Evolutionary conservation across 495 filamentous ascomycete species (phyloP).

Genomic region (Penicillium bovifimosum): DNA sequence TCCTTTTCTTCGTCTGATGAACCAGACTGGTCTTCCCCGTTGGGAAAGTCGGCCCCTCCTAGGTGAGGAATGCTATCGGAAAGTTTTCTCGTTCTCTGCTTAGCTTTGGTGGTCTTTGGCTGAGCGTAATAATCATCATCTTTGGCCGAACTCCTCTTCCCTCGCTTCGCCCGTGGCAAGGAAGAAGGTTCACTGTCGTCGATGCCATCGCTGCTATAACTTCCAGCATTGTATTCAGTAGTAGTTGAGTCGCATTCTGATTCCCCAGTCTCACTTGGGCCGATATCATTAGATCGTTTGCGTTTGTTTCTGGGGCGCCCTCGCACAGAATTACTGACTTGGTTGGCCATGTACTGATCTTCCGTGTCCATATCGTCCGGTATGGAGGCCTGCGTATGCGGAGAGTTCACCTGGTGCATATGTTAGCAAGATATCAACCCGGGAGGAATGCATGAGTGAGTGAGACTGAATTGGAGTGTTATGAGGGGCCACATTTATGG

Average conservation of each 20-base stretch:
- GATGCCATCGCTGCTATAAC: conserved; percentile 1
- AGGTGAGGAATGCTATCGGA: neutral
- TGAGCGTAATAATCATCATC: neutral
- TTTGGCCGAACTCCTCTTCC: neutral
- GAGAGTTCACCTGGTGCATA: neutral
- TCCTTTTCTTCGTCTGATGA: conserved; percentile 12
- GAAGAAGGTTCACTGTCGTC: neutral
- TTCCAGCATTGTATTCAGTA: neutral
- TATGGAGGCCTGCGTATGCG: neutral
- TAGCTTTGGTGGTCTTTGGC: neutral
- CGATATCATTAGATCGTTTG: neutral
- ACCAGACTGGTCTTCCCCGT: conserved; percentile 6
- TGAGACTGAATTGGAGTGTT: neutral
- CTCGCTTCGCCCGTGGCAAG: neutral
- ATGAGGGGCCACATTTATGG: neutral
- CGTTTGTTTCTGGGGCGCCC: neutral
- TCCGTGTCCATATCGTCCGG: neutral
- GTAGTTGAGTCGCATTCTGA: neutral
- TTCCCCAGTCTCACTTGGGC: neutral
- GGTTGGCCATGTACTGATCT: neutral
- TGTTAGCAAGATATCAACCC: neutral
- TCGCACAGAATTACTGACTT: neutral
- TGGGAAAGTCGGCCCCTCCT: neutral
- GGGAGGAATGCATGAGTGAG: neutral
- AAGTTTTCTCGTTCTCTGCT: neutral